phyloP scores from a whole-genome alignment of 2,329 filamentous ascomycete genomes.

The Claviceps lovelessii region DNA sequence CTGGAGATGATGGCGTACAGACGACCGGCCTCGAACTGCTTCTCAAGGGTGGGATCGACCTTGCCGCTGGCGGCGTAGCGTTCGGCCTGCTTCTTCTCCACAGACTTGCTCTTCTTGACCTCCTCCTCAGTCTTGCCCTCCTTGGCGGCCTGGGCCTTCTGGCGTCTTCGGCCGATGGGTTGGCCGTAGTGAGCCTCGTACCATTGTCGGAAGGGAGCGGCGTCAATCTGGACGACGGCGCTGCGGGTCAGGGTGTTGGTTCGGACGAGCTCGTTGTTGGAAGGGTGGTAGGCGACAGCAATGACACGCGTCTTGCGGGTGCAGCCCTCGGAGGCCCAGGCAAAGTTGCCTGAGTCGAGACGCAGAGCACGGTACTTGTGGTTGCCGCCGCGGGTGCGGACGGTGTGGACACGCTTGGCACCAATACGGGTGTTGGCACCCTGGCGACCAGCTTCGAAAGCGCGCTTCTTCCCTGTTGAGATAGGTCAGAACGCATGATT shows the following conservation, averaged over 20 bases:
- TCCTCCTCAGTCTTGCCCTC: conserved; percentile 52
- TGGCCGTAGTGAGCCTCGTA: conserved; percentile 99
- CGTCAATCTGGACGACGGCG: conserved; percentile 97
- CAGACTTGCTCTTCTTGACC: conserved; percentile 84
- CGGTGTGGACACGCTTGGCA: conserved; percentile 87
- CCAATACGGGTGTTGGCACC: conserved; percentile 99
- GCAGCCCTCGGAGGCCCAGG: conserved; percentile 95
- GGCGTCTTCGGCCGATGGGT: conserved; percentile 75
- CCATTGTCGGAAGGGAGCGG: conserved; percentile 98
- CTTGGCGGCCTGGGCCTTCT: conserved; percentile 55
- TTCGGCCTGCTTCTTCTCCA: conserved; percentile 91
- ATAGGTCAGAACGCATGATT: conserved; percentile 60
- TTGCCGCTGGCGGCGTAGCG: conserved; percentile 75
- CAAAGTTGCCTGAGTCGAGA: conserved; percentile 98
- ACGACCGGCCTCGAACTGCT: conserved; percentile 98
- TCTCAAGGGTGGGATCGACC: conserved; percentile 85
- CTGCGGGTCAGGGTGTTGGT: conserved; percentile 99
- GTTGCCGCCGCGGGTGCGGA: conserved; percentile 96
- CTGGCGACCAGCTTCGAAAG: conserved; percentile 99
- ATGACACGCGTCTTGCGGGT: conserved; percentile 99
- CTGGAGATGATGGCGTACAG: conserved; percentile 86
- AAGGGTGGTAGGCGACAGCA: conserved; percentile 95
- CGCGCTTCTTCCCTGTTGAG: conserved; percentile 78
- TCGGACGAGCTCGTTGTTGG: conserved; percentile 99
- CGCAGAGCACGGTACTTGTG: conserved; percentile 98